Conservation (phyloP, 1,284 basidiomycete genomes). For the Apiotrichum akiyoshidainum region DNA sequence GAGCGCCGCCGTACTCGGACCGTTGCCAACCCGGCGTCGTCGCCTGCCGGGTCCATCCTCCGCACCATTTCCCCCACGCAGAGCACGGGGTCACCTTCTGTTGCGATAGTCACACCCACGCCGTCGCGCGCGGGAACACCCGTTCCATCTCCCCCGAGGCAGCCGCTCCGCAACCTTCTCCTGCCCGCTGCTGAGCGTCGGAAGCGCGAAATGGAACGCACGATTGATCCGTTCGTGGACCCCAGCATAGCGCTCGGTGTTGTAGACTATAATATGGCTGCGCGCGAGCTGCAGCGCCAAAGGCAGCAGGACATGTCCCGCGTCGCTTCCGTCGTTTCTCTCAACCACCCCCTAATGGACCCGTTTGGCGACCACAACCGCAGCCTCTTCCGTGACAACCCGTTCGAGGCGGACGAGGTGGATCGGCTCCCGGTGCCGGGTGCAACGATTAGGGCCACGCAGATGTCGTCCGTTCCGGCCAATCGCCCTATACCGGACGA, state of each 20-base stretch:
- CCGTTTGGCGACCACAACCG: neutral
- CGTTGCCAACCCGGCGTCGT: neutral
- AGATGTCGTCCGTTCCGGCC: too few species aligned
- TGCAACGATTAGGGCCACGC: too few species aligned
- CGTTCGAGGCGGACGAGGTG: neutral
- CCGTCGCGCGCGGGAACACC: neutral
- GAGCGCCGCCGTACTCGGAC: neutral
- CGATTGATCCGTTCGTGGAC: neutral
- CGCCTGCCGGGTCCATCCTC: too few species aligned
- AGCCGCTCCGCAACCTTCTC: neutral
- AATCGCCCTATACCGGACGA: too few species aligned
- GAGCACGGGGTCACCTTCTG: neutral
- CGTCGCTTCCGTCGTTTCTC: too few species aligned
- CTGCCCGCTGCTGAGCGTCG: conserved; percentile 1
- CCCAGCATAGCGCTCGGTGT: neutral
- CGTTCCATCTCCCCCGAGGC: neutral
- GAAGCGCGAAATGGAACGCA: neutral
- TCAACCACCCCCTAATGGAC: neutral
- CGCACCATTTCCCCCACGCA: neutral
- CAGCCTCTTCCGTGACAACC: neutral
- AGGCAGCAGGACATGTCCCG: too few species aligned
- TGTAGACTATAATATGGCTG: neutral
- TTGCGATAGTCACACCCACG: neutral
- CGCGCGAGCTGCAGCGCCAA: too few species aligned
- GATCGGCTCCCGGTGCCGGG: neutral